Conservation (phyloP, 345 rosid genomes). For the Arabidopsis suecica region DNA sequence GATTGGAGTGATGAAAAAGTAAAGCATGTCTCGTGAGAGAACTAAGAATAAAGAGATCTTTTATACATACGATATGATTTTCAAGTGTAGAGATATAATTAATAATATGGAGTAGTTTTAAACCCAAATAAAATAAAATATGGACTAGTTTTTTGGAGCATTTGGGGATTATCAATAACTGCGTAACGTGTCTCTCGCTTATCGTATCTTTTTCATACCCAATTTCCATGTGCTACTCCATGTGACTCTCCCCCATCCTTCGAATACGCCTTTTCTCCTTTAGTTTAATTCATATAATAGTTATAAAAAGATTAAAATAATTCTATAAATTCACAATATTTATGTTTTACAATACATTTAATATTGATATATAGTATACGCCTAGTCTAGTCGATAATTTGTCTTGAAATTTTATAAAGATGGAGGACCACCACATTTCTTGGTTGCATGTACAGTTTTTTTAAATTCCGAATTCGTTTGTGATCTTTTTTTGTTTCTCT, state of each 20-base stretch:
- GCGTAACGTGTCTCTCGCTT: slow-evolving; percentile 48
- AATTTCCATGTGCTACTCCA: slow-evolving; percentile 50
- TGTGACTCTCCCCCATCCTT: slow-evolving; percentile 44
- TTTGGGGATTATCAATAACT: slow-evolving; percentile 43
- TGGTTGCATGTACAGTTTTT: slow-evolving; percentile 7
- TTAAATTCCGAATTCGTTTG: background rate
- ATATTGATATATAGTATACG: slow-evolving; percentile 14
- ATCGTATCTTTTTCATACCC: slow-evolving; percentile 44
- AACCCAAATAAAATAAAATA: too few species aligned
- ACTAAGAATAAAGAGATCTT: slow-evolving; percentile 33
- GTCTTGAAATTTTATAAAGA: slow-evolving; percentile 12
- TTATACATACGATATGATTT: slow-evolving; percentile 4
- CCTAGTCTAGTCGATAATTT: slow-evolving; percentile 14
- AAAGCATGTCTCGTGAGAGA: slow-evolving; percentile 49
- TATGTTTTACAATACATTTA: slow-evolving; percentile 6
- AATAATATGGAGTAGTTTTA: too few species aligned
- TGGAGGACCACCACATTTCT: slow-evolving; percentile 32
- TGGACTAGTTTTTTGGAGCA: slow-evolving; percentile 10
- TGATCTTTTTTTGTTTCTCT: background rate
- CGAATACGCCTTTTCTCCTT: background rate
- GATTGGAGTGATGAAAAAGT: slow-evolving; percentile 49
- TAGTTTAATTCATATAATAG: slow-evolving; percentile 4
- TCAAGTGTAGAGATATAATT: background rate
- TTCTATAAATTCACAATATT: background rate
- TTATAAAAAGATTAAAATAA: background rate